A percentile compares a stretch with the other conserved stretches of the same genome.
Evolutionary conservation across 1,139 yeast species (phyloP).

Genomic region (Taphrina flavorubra): DNA sequence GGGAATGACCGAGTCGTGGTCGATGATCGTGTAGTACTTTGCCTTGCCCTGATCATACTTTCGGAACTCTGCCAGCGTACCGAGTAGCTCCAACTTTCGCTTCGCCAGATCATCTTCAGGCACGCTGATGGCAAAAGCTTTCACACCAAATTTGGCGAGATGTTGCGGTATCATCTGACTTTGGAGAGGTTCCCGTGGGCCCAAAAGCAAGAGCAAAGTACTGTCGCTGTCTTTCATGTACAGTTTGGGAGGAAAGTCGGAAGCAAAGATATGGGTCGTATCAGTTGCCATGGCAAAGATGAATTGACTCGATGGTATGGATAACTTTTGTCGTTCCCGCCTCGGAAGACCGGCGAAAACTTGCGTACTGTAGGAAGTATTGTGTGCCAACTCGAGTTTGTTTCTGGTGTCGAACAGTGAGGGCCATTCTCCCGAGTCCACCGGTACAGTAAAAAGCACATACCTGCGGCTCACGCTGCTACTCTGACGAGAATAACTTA

Average conservation of each 20-base stretch:
- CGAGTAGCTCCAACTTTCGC: slow-evolving; percentile 29
- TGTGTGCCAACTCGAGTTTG: background rate
- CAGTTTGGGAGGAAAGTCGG: slow-evolving; percentile 25
- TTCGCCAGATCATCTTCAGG: slow-evolving; percentile 16
- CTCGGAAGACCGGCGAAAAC: slow-evolving; percentile 25
- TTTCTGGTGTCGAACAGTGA: slow-evolving; percentile 7
- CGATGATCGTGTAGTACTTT: slow-evolving; percentile 34
- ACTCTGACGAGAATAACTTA: background rate
- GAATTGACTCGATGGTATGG: slow-evolving; percentile 5
- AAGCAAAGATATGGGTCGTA: slow-evolving; percentile 18
- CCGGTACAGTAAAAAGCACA: slow-evolving; percentile 27
- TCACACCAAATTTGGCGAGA: slow-evolving; percentile 10
- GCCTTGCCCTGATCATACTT: slow-evolving; percentile 29
- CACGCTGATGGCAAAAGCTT: slow-evolving; percentile 17
- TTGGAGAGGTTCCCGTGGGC: slow-evolving; percentile 20
- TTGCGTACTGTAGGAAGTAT: background rate
- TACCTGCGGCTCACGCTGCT: slow-evolving; percentile 10
- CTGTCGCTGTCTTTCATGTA: slow-evolving; percentile 12
- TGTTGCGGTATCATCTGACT: slow-evolving; percentile 6
- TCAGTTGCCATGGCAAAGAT: slow-evolving; percentile 36
- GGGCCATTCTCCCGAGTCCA: slow-evolving; percentile 26
- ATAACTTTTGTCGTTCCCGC: background rate
- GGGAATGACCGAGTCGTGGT: slow-evolving; percentile 30
- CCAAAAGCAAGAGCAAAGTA: slow-evolving; percentile 25
- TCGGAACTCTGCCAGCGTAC: slow-evolving; percentile 23